Base-by-base conservation (phyloP, 352 stramenopile genomes). In the Hyaloperonospora brassicae region DNA sequence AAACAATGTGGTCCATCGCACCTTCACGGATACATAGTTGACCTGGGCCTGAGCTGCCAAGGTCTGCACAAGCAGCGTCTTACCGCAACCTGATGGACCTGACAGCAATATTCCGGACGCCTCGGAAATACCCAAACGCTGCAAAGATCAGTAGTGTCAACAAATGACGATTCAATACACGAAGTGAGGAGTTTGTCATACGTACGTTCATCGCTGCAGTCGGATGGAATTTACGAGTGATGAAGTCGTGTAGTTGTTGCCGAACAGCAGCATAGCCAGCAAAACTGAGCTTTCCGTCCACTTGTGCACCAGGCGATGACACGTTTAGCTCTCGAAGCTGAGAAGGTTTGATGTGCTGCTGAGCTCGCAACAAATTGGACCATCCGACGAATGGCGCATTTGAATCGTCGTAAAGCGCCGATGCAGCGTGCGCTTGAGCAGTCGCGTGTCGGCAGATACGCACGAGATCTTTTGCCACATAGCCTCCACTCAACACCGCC, bases 11-110 rank as follows among this genome's bases (percentile, higher is more conserved):
- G n/a, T 39, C n/a, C 13, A 6, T 48, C 54, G 27, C 57, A 89
- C 82, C 73, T 93, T 89, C 22, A 93, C 78, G 21, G 76, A 84
- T 9, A 95, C 77, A 51, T 89, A 86, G 55, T 91, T 92, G 13
- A 86, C 76, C 22, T 74, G 62, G 5, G 72, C 72, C 52, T 74
- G 74, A 34, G 68, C 73, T 46, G 83, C 79, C 10, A 93, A 46
- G 5, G 66, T 70, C 35, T 81, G 67, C n/a, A 89, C 70, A 6
- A 95, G 66, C n/a, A 87, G 59, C 24, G 77, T 89, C 55, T 95
- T 95, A 31, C 84, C 84, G 40, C 82, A 93, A 0, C 82, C 82
- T 2, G 82, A 89, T 7, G 84, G 82, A 5, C 84, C 84, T 35
- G 84, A 86, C 3, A 95, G 57, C 30, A 95, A 67, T 40, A 95